These are phyloP conservation scores for Parietichytrium sp. DNA, from an alignment of 108 stramenopile species.

Conservation along the genomic window DNA sequence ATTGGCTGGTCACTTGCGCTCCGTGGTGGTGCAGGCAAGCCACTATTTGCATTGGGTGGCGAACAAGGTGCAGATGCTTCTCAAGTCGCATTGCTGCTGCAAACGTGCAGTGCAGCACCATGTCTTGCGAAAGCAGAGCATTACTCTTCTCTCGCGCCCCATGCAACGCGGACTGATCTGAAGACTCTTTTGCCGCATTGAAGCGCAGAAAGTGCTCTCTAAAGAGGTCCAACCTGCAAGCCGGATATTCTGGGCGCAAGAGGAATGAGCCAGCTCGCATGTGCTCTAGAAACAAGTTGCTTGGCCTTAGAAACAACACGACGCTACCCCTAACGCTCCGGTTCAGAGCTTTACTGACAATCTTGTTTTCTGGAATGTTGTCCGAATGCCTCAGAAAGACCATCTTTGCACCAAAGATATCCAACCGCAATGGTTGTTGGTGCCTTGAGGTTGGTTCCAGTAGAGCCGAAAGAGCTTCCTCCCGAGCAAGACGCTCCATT, in stretches of 20 bases:
- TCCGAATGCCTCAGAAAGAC: not conserved
- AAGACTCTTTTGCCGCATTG: too few relatives aligned
- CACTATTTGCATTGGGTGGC: not conserved
- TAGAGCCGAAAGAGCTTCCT: not conserved
- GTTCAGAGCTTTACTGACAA: not conserved
- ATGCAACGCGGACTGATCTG: not conserved
- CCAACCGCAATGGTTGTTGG: too few relatives aligned
- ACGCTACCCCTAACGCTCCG: not conserved
- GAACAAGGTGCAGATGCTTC: not conserved
- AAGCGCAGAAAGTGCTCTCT: conserved; percentile 19
- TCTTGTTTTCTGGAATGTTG: not conserved
- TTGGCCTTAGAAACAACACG: not conserved
- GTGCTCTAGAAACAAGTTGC: not conserved
- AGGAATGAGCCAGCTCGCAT: not conserved
- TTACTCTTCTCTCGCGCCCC: too few relatives aligned
- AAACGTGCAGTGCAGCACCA: not conserved
- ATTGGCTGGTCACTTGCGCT: not conserved
- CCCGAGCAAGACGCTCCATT: not conserved
- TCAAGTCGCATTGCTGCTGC: not conserved
- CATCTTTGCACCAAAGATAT: too few relatives aligned
- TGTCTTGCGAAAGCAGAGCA: not conserved
- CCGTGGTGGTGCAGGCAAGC: not conserved
- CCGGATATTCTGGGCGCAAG: conserved; percentile 30
- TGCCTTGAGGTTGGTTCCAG: not conserved
- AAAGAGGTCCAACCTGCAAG: not conserved